Base-by-base conservation (phyloP, 2,329 filamentous ascomycete genomes). In the Cryphonectria parasitica region DNA sequence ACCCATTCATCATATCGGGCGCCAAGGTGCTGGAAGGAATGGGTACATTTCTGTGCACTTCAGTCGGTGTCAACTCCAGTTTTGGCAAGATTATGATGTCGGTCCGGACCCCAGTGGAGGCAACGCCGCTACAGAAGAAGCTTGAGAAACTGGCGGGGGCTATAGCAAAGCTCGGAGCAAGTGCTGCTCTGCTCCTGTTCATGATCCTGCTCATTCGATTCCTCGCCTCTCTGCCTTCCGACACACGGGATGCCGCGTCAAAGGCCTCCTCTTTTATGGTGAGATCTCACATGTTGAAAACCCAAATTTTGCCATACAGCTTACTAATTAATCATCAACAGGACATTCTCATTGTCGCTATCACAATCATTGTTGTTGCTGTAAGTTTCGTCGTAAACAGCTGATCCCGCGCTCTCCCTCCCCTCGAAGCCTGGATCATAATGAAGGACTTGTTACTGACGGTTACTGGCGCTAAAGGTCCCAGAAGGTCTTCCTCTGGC, bases 151-250 rank as follows among this genome's bases (percentile, higher is more conserved):
- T 86, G 19, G 82, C 84, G n/a, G 78, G 81, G 69, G 78, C 76
- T 31, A 84, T 86, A 39, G 81, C 82, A 0, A 82, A 83, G 74
- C 77, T 83, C 43, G 87, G 87, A 39, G 89, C 91, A 75, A 88
- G 88, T 69, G 90, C 92, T 43, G 92, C 92, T 61, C 80, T 92
- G 19, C 80, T 95, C 10, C 84, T 95, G 28, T 95, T 96, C 78
- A 81, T 94, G 67, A 91, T 94, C 34, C 84, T 95, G 17, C 89
- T 95, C 76, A 92, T 95, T 82, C 90, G 92, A 76, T 95, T 94
- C 77, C 82, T 93, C 34, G 90, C 87, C 45, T 80, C 85, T 22
- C 84, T 95, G 10, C 86, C 86, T 6, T 76, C 81, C 49, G 89
- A 87, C 75, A 60, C 74, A 31, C 77, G 74, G 0, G 80, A 82